These are phyloP conservation scores for Podaxis sp. DNA, from an alignment of 768 basidiomycete genomes.

Conservation along the genomic window DNA sequence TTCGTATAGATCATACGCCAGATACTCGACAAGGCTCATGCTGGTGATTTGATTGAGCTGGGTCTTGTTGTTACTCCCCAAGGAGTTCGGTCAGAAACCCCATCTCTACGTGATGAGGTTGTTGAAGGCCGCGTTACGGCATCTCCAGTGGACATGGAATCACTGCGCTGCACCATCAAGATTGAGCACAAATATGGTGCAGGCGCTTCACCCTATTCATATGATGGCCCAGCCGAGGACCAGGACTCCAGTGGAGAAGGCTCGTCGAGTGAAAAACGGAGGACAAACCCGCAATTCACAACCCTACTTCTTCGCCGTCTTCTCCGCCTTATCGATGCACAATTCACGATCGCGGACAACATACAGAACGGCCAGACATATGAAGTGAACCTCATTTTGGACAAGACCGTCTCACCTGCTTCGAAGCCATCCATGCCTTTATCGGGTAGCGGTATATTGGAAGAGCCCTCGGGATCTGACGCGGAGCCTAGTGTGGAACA, in stretches of 20 bases:
- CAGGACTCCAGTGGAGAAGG: slow-evolving; percentile 16
- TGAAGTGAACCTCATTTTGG: slow-evolving; percentile 63
- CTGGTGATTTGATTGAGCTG: slow-evolving; percentile 82
- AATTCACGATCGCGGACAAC: slow-evolving; percentile 26
- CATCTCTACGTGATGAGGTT: slow-evolving; percentile 18
- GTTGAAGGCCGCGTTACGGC: slow-evolving; percentile 20
- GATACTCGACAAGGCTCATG: slow-evolving; percentile 63
- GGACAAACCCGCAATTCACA: slow-evolving; percentile 40
- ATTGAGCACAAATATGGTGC: slow-evolving; percentile 47
- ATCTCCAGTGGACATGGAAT: slow-evolving; percentile 28
- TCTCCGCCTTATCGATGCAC: slow-evolving; percentile 52
- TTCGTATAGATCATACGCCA: slow-evolving; percentile 74
- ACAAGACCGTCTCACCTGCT: slow-evolving; percentile 49
- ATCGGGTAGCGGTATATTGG: slow-evolving; percentile 22
- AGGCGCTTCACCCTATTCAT: slow-evolving; percentile 18
- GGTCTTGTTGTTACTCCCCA: slow-evolving; percentile 58
- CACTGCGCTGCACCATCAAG: slow-evolving; percentile 41
- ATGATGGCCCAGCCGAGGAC: slow-evolving; percentile 17
- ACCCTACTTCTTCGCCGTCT: slow-evolving; percentile 60
- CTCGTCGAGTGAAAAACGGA: slow-evolving; percentile 28
- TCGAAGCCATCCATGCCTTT: slow-evolving; percentile 1
- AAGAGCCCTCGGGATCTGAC: slow-evolving; percentile 50
- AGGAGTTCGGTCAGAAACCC: slow-evolving; percentile 12
- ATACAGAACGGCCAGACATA: slow-evolving; percentile 53
- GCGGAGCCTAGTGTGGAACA: slow-evolving; percentile 82